Conservation (phyloP, 2,329 filamentous ascomycete genomes). For the Pseudocercospora pini-densiflorae region DNA sequence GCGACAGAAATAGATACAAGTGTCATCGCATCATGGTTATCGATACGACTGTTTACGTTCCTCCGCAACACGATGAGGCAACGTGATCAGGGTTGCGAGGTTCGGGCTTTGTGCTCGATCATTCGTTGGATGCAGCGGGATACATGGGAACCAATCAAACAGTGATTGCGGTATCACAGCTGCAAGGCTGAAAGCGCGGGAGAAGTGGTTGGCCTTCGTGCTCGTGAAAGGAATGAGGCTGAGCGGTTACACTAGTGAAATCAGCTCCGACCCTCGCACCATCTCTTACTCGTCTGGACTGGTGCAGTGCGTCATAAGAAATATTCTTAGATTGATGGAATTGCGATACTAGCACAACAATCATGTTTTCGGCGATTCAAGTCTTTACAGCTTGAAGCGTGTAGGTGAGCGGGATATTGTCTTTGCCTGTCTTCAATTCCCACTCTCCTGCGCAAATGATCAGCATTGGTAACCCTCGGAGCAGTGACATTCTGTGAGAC, state of each 20-base stretch:
- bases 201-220: not conserved
- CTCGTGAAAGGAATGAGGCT: not conserved
- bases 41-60: not conserved
- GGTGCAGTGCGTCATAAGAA: not conserved
- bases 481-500: slow-evolving; percentile 1
- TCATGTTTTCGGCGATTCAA: not conserved
- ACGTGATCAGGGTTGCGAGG: not conserved
- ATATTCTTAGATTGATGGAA: not conserved
- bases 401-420: slow-evolving; percentile 14
- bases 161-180: not conserved
- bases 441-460: slow-evolving; percentile 3
- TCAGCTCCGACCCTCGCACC: not conserved
- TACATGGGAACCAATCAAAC: not conserved
- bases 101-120: not conserved
- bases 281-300: not conserved
- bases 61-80: not conserved
- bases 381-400: slow-evolving; percentile 11
- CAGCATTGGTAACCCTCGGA: not conserved
- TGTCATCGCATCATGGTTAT: not conserved
- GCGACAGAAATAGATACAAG: not conserved
- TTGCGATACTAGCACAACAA: not conserved
- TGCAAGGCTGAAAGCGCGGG: not conserved
- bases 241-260: not conserved
- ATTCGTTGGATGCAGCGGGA: not conserved
- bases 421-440: slow-evolving; percentile 4